Conservation (phyloP, 331 rosid genomes). For the Rhamnella rubrinervis region DNA sequence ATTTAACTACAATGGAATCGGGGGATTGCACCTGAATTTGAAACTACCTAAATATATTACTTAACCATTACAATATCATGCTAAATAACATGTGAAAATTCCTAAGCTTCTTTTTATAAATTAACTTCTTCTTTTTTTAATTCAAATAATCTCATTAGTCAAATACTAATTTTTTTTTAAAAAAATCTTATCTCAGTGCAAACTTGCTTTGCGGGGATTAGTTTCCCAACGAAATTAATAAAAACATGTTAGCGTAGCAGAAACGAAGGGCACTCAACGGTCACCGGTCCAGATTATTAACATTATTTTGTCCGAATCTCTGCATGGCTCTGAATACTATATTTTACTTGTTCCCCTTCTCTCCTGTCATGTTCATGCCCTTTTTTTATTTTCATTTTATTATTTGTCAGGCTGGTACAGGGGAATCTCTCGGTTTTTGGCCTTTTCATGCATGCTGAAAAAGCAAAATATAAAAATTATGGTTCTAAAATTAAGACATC, state of each 20-base stretch:
- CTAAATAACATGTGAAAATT: no score
- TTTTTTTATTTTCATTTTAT: neutral
- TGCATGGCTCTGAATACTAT: neutral
- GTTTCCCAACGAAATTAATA: neutral
- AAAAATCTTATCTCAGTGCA: no score
- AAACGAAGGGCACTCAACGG: conserved; percentile 17
- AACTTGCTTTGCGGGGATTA: neutral
- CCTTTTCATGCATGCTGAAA: neutral
- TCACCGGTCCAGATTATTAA: conserved; percentile 20
- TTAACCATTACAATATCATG: no score
- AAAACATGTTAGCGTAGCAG: neutral
- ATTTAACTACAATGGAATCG: no score
- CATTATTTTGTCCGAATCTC: neutral
- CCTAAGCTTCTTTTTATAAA: no score
- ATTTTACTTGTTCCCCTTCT: neutral
- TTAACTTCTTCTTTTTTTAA: neutral
- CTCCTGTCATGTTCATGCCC: neutral
- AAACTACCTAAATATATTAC: no score
- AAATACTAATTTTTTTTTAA: no score
- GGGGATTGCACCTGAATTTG: no score
- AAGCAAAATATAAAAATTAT: neutral
- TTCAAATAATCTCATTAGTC: neutral
- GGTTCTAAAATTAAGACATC: no score
- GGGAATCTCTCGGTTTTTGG: conserved; percentile 21
- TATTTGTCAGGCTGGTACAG: neutral